These are phyloP conservation scores for Fusarium temperatum DNA, from an alignment of 2,329 filamentous ascomycete species.

Conservation along the genomic window DNA sequence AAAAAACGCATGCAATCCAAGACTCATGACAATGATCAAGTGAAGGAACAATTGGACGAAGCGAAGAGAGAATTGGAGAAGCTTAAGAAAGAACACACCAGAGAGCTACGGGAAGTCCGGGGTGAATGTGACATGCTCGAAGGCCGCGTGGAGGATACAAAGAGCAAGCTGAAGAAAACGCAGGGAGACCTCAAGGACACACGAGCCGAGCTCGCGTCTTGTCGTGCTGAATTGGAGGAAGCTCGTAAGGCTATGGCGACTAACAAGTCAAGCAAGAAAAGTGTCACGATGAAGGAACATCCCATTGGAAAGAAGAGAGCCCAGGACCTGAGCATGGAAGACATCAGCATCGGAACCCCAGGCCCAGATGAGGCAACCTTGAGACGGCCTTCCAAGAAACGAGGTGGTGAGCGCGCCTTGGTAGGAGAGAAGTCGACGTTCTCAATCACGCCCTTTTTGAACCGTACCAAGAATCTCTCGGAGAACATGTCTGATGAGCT, in stretches of 20 bases:
- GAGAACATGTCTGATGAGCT: slow-evolving; percentile 46
- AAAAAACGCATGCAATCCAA: slow-evolving; percentile 45
- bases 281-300: slow-evolving; percentile 40
- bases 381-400: slow-evolving; percentile 63
- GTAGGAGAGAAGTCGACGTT: slow-evolving; percentile 90
- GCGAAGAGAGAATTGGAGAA: slow-evolving; percentile 57
- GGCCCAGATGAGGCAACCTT: slow-evolving; percentile 53
- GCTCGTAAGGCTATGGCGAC: slow-evolving; percentile 24
- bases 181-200: slow-evolving; percentile 78
- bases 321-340: slow-evolving; percentile 56
- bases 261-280: slow-evolving; percentile 39
- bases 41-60: slow-evolving; percentile 49
- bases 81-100: slow-evolving; percentile 57
- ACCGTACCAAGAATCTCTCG: slow-evolving; percentile 69
- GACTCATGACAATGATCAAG: slow-evolving; percentile 53
- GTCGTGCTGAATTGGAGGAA: slow-evolving; percentile 54
- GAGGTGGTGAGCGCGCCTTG: slow-evolving; percentile 58
- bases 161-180: slow-evolving; percentile 71
- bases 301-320: slow-evolving; percentile 56
- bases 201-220: slow-evolving; percentile 51
- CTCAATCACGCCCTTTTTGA: slow-evolving; percentile 93
- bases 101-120: slow-evolving; percentile 68
- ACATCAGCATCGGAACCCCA: slow-evolving; percentile 58
- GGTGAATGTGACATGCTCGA: slow-evolving; percentile 72
- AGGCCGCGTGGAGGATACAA: slow-evolving; percentile 68